Percentiles rank a stretch among this genome's conserved stretches.
Evolutionary conservation across 2,329 filamentous ascomycete species (phyloP).

Genomic region (Knufia fluminis): DNA sequence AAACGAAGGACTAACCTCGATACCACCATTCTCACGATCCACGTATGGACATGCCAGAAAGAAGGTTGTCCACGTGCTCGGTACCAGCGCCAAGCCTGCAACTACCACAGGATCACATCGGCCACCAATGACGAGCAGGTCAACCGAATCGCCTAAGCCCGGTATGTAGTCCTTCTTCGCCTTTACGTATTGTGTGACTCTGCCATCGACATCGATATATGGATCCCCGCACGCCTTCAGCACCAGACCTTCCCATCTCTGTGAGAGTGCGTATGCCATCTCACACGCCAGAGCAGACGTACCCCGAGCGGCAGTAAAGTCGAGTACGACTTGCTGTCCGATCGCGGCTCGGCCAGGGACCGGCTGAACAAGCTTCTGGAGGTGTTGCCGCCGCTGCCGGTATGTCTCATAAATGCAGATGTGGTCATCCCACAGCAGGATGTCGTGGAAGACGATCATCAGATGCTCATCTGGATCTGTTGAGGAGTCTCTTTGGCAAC

Average conservation of each 20-base stretch:
- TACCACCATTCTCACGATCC: constrained; percentile 39
- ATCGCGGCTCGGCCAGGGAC: constrained; percentile 57
- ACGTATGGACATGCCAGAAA: constrained; percentile 67
- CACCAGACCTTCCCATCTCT: constrained; percentile 65
- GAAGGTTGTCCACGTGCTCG: constrained; percentile 66
- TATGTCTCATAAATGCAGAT: constrained; percentile 39
- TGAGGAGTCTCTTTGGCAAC: constrained; percentile 56
- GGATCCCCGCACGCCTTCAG: constrained; percentile 68
- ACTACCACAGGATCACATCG: constrained; percentile 59
- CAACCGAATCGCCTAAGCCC: constrained; percentile 69
- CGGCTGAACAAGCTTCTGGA: constrained; percentile 47
- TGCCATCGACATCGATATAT: constrained; percentile 52
- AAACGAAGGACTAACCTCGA: constrained; percentile 1
- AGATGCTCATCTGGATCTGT: constrained; percentile 6
- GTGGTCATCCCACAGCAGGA: constrained; percentile 48
- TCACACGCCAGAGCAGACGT: constrained; percentile 42
- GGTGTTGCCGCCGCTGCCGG: constrained; percentile 36
- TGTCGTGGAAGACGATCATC: constrained; percentile 48
- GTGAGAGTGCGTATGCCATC: constrained; percentile 58
- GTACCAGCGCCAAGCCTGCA: constrained; percentile 22
- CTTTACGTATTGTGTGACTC: constrained; percentile 57
- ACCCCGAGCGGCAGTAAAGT: constrained; percentile 50
- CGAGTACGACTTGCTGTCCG: constrained; percentile 56
- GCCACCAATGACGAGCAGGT: constrained; percentile 69
- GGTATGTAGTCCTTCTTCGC: constrained; percentile 76